Evolutionary conservation across 805 yeast species (phyloP).

Genomic region (Pichia manshurica): DNA sequence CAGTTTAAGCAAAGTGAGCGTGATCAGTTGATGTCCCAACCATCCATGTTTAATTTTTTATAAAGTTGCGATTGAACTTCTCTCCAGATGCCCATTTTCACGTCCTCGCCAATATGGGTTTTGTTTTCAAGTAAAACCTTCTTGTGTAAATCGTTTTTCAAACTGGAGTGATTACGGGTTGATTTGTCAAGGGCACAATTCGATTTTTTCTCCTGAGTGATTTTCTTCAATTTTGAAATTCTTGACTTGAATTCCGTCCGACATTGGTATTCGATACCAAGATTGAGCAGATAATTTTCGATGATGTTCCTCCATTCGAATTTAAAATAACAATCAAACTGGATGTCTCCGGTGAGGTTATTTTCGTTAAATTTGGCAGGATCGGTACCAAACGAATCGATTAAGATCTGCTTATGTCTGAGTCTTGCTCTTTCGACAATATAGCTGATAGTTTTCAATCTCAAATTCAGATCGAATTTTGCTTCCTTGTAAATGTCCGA

Average conservation of each 20-base stretch:
- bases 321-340: constrained; percentile 26
- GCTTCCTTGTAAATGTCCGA: constrained; percentile 67
- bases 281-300: constrained; percentile 58
- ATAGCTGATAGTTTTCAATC: constrained; percentile 54
- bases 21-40: constrained; percentile 1
- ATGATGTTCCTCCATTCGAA: constrained; percentile 68
- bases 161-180: neutral
- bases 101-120: constrained; percentile 41
- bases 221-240: constrained; percentile 43
- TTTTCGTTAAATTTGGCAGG: constrained; percentile 17
- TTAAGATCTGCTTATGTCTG: constrained; percentile 34
- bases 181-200: neutral
- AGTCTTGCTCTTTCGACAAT: constrained; percentile 54
- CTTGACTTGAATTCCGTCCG: constrained; percentile 54
- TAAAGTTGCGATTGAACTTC: constrained; percentile 58
- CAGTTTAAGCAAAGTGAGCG: too few species aligned
- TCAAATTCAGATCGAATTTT: constrained; percentile 47
- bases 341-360: constrained; percentile 16
- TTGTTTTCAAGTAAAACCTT: constrained; percentile 23
- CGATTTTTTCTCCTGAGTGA: constrained; percentile 17
- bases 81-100: constrained; percentile 56
- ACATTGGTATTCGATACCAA: constrained; percentile 69
- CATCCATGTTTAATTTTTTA: constrained; percentile 48
- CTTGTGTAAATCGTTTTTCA: constrained; percentile 19
- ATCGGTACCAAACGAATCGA: constrained; percentile 22